Conservation (phyloP, 345 rosid species). For the Eucalyptus microcorys region DNA sequence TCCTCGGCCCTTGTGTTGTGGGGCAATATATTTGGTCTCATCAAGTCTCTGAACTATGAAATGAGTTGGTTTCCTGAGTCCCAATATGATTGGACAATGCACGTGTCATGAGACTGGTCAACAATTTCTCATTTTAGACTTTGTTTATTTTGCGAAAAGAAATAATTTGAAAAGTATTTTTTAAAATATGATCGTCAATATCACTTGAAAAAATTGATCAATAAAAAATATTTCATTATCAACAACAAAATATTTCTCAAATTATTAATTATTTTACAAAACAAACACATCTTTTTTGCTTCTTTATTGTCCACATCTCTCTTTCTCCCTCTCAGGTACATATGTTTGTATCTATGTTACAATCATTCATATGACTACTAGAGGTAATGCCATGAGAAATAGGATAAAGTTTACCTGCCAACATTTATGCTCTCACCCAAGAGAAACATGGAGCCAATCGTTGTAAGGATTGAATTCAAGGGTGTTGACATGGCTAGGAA, state of each 20-base stretch:
- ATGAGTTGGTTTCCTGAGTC: not conserved
- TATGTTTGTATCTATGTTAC: not conserved
- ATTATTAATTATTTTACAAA: not conserved
- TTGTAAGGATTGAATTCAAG: conserved; percentile 43
- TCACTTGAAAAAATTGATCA: not conserved
- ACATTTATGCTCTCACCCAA: conserved; percentile 45
- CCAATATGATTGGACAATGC: not conserved
- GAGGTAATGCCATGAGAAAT: not conserved
- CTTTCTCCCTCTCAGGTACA: not conserved
- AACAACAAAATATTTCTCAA: not conserved
- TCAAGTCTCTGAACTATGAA: not conserved
- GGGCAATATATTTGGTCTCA: not conserved
- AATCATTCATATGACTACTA: not conserved
- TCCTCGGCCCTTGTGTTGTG: not conserved
- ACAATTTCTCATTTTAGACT: not conserved
- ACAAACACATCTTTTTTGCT: not conserved
- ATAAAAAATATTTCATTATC: not conserved
- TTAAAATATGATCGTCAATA: accelerated
- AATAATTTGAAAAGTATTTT: not conserved
- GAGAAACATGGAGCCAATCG: conserved; percentile 44
- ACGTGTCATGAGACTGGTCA: not conserved
- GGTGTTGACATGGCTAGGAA: conserved; percentile 76
- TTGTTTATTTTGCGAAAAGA: not conserved
- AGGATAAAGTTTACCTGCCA: conserved; percentile 40
- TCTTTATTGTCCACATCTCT: not conserved